Evolutionary conservation across 2,329 filamentous ascomycete genomes (phyloP).

Genomic region (Esteya vermicola): DNA sequence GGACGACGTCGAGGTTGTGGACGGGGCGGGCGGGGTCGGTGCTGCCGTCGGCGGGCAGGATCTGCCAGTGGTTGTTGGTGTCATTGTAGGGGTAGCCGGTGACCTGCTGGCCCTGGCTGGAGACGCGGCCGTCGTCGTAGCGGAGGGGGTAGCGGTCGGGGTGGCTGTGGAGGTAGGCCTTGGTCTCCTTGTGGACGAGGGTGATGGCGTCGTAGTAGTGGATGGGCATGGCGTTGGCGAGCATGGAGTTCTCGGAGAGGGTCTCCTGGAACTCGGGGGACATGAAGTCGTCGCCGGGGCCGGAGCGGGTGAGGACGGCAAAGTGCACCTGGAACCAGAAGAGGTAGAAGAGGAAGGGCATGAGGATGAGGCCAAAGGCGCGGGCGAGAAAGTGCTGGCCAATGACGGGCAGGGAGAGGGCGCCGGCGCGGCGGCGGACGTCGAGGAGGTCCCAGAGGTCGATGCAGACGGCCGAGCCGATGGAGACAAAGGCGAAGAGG

Average conservation of each 20-base stretch:
- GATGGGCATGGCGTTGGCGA: slow-evolving; percentile 70
- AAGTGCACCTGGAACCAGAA: slow-evolving; percentile 99
- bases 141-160: slow-evolving; percentile 76
- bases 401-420: slow-evolving; percentile 68
- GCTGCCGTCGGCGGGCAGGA: slow-evolving; percentile 51
- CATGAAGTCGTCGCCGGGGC: slow-evolving; percentile 98
- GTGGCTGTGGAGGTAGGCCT: slow-evolving; percentile 91
- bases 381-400: slow-evolving; percentile 82
- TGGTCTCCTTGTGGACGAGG: slow-evolving; percentile 93
- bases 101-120: slow-evolving; percentile 94
- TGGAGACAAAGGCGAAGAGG: slow-evolving; percentile 90
- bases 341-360: slow-evolving; percentile 94
- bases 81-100: slow-evolving; percentile 97
- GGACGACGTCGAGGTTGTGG: slow-evolving; percentile 71
- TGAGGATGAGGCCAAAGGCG: slow-evolving; percentile 68
- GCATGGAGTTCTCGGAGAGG: slow-evolving; percentile 85
- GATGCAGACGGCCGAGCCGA: slow-evolving; percentile 84
- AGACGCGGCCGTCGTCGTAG: slow-evolving; percentile 94
- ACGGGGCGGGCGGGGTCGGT: slow-evolving; percentile 49
- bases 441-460: slow-evolving; percentile 93
- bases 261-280: slow-evolving; percentile 96
- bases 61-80: slow-evolving; percentile 97
- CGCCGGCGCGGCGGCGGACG: slow-evolving; percentile 68
- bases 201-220: slow-evolving; percentile 83
- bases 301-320: slow-evolving; percentile 71